Base-by-base conservation (phyloP, 768 basidiomycete species). In the Mycena vitilis region DNA sequence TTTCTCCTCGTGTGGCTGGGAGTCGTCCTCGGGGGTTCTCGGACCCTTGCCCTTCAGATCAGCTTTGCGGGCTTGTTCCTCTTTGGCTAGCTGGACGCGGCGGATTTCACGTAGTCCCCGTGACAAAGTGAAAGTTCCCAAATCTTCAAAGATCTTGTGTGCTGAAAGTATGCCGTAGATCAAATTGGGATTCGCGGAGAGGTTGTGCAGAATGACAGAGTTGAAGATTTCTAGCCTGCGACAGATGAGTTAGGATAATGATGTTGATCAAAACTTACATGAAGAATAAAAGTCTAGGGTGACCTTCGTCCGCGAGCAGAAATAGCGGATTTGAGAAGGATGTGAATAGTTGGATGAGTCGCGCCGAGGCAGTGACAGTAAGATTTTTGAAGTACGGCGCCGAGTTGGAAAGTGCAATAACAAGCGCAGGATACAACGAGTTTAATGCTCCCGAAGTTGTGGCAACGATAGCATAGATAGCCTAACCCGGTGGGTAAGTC, bases 281-380 rank as follows among this genome's bases (percentile, higher is more conserved):
- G 77, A 95, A 98, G 80, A 94, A 99, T 38, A 98, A 85, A 37
- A 98, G 81, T 68, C 98, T 82, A 1, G 98, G 98, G 75, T 98
- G 95, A 9, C 96, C 95, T 79, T 98, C 98, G 70, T 99, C 98
- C 4, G 94, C 91, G 22, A 99, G 81, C 40, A 99, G 81, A 78
- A 98, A 98, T 3, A 89, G 81, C 0, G 98, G 94, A 66, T 91
- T 94, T 7, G 95, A 91, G 76, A 99, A 97, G 0, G 97, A 95
- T 36, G 87, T 91, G 80, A 98, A 95, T 8, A 99, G 86, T 78
- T 98, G 95, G 42, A 96, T 77, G 9, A 99, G 84, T 20, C 94
- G 87, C 7, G 93, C 92, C 4, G 95, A 92, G 15, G 95, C 89
- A 38, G 90, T 89, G 55, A 95, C 88, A 47, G 90, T 90, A 23